Evolutionary conservation across 2,329 filamentous ascomycete species (phyloP).

Genomic region (Penicillium sp.): DNA sequence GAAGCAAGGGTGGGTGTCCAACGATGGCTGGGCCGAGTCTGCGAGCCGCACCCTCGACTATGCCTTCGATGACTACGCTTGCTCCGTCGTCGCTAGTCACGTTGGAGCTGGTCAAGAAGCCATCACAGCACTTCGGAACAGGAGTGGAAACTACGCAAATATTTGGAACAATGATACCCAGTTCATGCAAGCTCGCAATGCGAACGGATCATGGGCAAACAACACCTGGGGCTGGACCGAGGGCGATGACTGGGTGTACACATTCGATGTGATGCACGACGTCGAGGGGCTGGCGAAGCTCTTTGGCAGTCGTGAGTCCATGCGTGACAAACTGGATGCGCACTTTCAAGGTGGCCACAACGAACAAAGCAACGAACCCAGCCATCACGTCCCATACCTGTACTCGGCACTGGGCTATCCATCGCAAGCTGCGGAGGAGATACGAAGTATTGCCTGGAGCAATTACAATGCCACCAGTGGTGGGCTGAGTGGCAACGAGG

Average conservation of each 20-base stretch:
- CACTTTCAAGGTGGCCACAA: slow-evolving; percentile 51
- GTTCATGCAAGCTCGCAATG: slow-evolving; percentile 53
- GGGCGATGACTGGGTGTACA: slow-evolving; percentile 55
- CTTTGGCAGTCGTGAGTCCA: slow-evolving; percentile 40
- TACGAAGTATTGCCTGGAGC: slow-evolving; percentile 41
- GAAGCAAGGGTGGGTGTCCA: slow-evolving; percentile 49
- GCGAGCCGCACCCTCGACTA: slow-evolving; percentile 52
- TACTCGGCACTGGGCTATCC: slow-evolving; percentile 49
- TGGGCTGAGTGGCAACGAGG: slow-evolving; percentile 52
- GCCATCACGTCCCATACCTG: slow-evolving; percentile 52
- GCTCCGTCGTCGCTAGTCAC: slow-evolving; percentile 43
- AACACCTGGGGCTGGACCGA: slow-evolving; percentile 52
- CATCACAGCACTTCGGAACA: slow-evolving; percentile 34
- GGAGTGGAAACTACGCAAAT: slow-evolving; percentile 45
- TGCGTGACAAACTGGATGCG: slow-evolving; percentile 48
- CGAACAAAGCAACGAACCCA: slow-evolving; percentile 52
- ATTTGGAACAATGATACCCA: slow-evolving; percentile 48
- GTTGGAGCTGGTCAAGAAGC: slow-evolving; percentile 38
- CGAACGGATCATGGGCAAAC: slow-evolving; percentile 50
- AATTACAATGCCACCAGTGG: slow-evolving; percentile 52
- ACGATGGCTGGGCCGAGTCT: slow-evolving; percentile 52
- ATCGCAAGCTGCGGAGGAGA: slow-evolving; percentile 39
- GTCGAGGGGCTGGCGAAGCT: slow-evolving; percentile 43
- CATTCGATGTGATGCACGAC: slow-evolving; percentile 53
- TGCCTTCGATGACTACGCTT: slow-evolving; percentile 50